phyloP scores from a whole-genome alignment of 768 basidiomycete species.

The Podaxis sp. region DNA sequence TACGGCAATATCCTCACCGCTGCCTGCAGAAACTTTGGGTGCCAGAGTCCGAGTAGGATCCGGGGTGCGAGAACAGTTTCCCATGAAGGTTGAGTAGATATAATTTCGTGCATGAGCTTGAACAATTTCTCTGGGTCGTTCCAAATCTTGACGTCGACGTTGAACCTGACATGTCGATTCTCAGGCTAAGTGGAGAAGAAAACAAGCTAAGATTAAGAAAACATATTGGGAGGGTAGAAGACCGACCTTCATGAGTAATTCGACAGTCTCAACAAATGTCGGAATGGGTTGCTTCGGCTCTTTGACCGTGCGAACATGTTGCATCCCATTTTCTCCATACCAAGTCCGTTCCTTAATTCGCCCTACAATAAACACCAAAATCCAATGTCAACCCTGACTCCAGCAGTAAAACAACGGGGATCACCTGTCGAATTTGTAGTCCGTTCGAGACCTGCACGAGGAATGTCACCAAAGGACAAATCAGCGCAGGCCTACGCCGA shows the following conservation, averaged over 20 bases:
- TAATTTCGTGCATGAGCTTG: slow-evolving; percentile 63
- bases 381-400: slow-evolving; percentile 12
- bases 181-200: slow-evolving; percentile 43
- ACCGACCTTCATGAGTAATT: slow-evolving; percentile 69
- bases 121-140: slow-evolving; percentile 88
- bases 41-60: slow-evolving; percentile 82
- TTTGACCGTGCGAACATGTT: slow-evolving; percentile 76
- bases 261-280: slow-evolving; percentile 81
- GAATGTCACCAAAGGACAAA: slow-evolving; percentile 8
- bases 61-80: slow-evolving; percentile 74
- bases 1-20: slow-evolving; percentile 78
- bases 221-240: neutral
- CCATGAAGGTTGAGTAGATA: slow-evolving; percentile 65
- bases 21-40: slow-evolving; percentile 80
- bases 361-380: slow-evolving; percentile 31
- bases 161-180: slow-evolving; percentile 70
- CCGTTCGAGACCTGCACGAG: slow-evolving; percentile 54
- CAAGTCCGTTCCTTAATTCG: slow-evolving; percentile 68
- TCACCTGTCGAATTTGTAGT: slow-evolving; percentile 75
- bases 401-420: slow-evolving; percentile 9
- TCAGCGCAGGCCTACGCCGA: slow-evolving; percentile 3
- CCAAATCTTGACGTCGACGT: slow-evolving; percentile 92
- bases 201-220: neutral
- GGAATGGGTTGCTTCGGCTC: slow-evolving; percentile 85
- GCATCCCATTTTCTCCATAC: slow-evolving; percentile 64